Conservation (phyloP, 768 basidiomycete genomes). For the Galerina marginata region DNA sequence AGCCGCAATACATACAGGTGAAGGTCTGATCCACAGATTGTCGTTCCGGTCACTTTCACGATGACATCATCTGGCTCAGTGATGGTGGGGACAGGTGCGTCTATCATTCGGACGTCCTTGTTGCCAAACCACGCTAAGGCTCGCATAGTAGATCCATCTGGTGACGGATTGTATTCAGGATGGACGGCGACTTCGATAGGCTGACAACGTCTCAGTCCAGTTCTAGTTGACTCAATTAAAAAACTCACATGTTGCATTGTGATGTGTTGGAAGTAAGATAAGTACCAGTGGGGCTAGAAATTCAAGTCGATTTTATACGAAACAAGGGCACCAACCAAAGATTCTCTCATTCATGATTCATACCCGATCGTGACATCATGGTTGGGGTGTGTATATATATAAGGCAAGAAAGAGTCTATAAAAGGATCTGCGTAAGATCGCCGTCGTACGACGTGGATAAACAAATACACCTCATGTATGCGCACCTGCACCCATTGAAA, state of each 20-base stretch:
- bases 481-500: too few relatives aligned
- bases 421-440: too few relatives aligned
- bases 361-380: conserved; percentile 4
- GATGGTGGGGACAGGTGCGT: conserved; percentile 56
- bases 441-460: too few relatives aligned
- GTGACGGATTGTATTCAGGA: conserved; percentile 51
- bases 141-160: conserved; percentile 64
- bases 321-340: too few relatives aligned
- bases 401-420: too few relatives aligned
- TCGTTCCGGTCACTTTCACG: conserved; percentile 76
- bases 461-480: too few relatives aligned
- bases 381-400: not conserved
- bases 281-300: not conserved
- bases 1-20: conserved; percentile 44
- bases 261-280: not conserved
- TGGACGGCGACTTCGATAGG: conserved; percentile 34
- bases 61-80: conserved; percentile 80
- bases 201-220: not conserved
- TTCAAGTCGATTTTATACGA: not conserved
- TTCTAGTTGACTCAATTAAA: too few relatives aligned
- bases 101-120: conserved; percentile 47
- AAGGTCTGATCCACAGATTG: conserved; percentile 72
- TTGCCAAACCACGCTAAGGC: conserved; percentile 73
- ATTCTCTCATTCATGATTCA: too few relatives aligned
- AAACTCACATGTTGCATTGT: conserved; percentile 6